Conservation (phyloP, 176 grass and related monocot species). For the Hordeum vulgare region DNA sequence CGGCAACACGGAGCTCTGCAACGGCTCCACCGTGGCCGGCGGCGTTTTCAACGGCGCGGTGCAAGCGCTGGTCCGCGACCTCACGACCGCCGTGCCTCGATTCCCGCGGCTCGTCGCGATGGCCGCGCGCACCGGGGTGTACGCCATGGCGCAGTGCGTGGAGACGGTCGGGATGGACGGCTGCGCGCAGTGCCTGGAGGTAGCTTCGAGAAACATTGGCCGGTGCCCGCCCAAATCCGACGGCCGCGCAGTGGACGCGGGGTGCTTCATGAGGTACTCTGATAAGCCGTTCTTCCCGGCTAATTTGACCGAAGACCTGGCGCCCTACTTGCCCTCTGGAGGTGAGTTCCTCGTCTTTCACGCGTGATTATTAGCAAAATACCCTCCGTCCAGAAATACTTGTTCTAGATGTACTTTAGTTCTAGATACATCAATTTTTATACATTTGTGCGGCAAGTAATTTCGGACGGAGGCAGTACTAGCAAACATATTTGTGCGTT, state of each 20-base stretch:
- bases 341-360: slow-evolving; percentile 23
- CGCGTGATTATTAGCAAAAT: background rate
- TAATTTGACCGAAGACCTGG: slow-evolving; percentile 50
- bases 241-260: background rate
- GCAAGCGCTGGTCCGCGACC: slow-evolving; percentile 28
- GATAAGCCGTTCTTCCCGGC: slow-evolving; percentile 42
- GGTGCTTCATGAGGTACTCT: slow-evolving; percentile 81
- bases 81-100: slow-evolving; percentile 33
- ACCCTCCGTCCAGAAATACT: too few relatives aligned
- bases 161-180: background rate
- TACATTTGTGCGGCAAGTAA: too few relatives aligned
- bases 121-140: slow-evolving; percentile 17
- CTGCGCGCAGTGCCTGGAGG: background rate
- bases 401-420: too few relatives aligned
- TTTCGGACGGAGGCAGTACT: too few relatives aligned
- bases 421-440: too few relatives aligned
- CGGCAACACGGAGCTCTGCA: slow-evolving; percentile 39
- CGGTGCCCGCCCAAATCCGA: background rate
- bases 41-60: slow-evolving; percentile 10
- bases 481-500: too few relatives aligned
- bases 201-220: background rate
- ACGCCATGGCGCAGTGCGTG: background rate
- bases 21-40: background rate
- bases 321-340: slow-evolving; percentile 42
- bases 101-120: slow-evolving; percentile 22